A percentile compares a stretch with the other conserved stretches of the same genome.
Conservation (phyloP, 441 rosid species). For the Adansonia rubrostipa region DNA sequence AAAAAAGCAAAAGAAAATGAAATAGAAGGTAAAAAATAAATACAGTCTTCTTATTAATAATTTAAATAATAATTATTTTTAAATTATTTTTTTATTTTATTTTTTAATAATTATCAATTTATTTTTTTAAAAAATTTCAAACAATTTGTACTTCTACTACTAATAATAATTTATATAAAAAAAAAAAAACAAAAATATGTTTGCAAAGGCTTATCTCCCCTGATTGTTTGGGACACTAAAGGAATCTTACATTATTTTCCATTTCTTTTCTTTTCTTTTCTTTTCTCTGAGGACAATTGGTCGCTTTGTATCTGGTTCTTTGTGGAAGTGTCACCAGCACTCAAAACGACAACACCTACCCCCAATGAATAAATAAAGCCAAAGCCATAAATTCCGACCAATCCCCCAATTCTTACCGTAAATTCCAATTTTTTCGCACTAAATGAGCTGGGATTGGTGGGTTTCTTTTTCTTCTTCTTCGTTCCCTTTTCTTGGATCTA, state of each 20-base stretch:
- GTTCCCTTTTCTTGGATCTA: not conserved
- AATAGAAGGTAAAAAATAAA: too few relatives aligned
- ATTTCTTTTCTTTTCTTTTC: not conserved
- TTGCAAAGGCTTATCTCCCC: not conserved
- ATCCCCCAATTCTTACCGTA: constrained; percentile 3
- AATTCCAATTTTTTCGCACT: not conserved
- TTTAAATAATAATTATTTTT: too few relatives aligned
- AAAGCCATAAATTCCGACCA: not conserved
- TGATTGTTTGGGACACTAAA: constrained; percentile 27
- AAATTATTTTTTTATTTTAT: too few relatives aligned
- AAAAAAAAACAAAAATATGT: not conserved
- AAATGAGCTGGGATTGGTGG: constrained; percentile 18
- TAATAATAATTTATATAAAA: not conserved
- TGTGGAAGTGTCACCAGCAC: constrained; percentile 10
- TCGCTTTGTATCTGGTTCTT: constrained; percentile 15
- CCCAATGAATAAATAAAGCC: not conserved
- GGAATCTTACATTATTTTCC: not conserved
- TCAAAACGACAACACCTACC: not conserved
- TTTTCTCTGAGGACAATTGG: not conserved
- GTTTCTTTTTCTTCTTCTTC: not conserved
- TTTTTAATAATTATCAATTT: too few relatives aligned
- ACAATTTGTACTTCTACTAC: too few relatives aligned
- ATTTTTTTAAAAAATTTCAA: too few relatives aligned
- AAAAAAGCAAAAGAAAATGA: too few relatives aligned
- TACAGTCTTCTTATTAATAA: too few relatives aligned